Percentiles rank a stretch among this genome's conserved stretches.
phyloP scores from a whole-genome alignment of 371 early-diverging fungal genomes.

The Massospora cicadina region DNA sequence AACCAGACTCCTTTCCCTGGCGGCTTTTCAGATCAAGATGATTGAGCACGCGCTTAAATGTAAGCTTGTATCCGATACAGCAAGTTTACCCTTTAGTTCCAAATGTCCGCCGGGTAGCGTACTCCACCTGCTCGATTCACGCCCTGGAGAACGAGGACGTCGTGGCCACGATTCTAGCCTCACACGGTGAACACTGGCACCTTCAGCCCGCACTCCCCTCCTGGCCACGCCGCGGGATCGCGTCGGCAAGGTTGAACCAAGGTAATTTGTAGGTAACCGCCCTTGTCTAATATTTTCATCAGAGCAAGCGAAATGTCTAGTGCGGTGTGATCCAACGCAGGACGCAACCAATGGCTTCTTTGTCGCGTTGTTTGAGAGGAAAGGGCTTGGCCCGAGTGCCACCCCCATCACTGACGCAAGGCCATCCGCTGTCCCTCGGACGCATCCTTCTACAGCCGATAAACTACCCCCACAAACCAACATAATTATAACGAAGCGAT shows the following conservation, averaged over 20 bases:
- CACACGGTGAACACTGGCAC: conserved; percentile 29
- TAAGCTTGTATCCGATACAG: conserved; percentile 17
- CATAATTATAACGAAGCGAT: background rate
- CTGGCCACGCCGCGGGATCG: conserved; percentile 53
- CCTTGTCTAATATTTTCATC: background rate
- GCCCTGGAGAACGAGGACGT: conserved; percentile 94
- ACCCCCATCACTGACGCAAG: background rate
- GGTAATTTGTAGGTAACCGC: conserved; percentile 10
- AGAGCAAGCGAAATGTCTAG: conserved; percentile 34
- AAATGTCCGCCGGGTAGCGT: conserved; percentile 58
- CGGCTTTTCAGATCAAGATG: conserved; percentile 50
- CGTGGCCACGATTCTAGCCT: conserved; percentile 37
- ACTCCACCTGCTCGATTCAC: conserved; percentile 93
- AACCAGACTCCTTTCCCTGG: conserved; percentile 45
- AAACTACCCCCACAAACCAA: background rate
- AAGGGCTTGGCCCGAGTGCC: background rate
- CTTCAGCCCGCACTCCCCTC: conserved; percentile 42
- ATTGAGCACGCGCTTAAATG: conserved; percentile 54
- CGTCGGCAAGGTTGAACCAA: conserved; percentile 20
- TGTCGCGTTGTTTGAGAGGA: conserved; percentile 51
- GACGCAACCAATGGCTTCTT: conserved; percentile 71
- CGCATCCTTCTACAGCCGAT: too few relatives aligned
- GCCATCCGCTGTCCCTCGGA: background rate
- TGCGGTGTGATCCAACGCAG: conserved; percentile 47
- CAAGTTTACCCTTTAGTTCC: conserved; percentile 33